Conservation (phyloP, 345 rosid genomes). For the Lagerstroemia speciosa region DNA sequence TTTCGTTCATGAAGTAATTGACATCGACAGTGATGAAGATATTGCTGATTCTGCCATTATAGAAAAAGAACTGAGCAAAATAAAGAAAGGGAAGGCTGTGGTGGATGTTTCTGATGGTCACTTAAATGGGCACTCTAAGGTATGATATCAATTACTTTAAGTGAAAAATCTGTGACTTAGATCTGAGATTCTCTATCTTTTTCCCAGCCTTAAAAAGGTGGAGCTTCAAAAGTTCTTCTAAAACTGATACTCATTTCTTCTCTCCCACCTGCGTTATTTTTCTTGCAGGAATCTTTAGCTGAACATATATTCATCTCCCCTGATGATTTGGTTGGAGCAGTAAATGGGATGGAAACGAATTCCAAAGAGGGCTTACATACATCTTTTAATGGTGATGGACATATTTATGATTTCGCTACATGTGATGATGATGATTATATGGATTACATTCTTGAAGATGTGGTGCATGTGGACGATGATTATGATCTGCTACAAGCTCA, state of each 20-base stretch:
- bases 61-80: conserved; percentile 26
- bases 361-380: conserved; percentile 26
- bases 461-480: conserved; percentile 26
- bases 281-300: conserved; percentile 22
- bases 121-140: conserved; percentile 7
- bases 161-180: not conserved
- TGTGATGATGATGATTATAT: conserved; percentile 23
- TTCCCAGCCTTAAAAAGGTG: not conserved
- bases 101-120: conserved; percentile 18
- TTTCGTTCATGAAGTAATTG: conserved; percentile 38
- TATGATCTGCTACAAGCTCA: conserved; percentile 52
- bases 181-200: not conserved
- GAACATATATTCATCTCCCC: conserved; percentile 1
- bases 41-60: conserved; percentile 27
- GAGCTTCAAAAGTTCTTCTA: not conserved
- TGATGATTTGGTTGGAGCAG: conserved; percentile 11
- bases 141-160: not conserved
- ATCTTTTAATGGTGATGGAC: conserved; percentile 24
- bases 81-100: conserved; percentile 58
- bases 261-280: not conserved
- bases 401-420: conserved; percentile 20
- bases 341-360: conserved; percentile 13
- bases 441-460: conserved; percentile 20
- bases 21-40: conserved; percentile 46
- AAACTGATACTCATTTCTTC: not conserved